phyloP scores from a whole-genome alignment of 2,329 filamentous ascomycete genomes.

The Fusarium penzigii region DNA sequence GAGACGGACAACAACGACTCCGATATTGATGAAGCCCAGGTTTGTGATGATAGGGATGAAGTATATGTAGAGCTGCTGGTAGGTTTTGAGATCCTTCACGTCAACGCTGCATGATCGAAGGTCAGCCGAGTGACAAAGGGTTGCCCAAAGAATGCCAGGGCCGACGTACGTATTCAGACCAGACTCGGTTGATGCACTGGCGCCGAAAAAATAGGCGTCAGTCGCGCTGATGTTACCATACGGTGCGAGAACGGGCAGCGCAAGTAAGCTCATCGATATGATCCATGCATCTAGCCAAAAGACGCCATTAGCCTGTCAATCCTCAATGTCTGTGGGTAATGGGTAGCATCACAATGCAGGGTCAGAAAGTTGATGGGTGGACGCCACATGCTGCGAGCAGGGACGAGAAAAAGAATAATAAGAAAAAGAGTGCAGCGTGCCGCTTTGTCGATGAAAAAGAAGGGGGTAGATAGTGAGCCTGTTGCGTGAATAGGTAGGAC shows the following conservation, averaged over 20 bases:
- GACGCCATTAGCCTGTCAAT: constrained; percentile 1
- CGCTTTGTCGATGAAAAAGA: too few species aligned
- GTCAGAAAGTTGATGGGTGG: background rate
- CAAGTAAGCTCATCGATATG: too few species aligned
- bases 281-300: too few species aligned
- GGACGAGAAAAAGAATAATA: too few species aligned
- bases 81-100: constrained; percentile 47
- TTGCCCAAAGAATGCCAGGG: too few species aligned
- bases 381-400: background rate
- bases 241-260: constrained; percentile 27
- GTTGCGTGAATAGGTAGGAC: too few species aligned
- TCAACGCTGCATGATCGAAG: constrained; percentile 41
- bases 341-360: constrained; percentile 5
- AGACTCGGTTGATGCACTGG: constrained; percentile 50
- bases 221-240: constrained; percentile 34
- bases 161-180: constrained; percentile 49
- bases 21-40: constrained; percentile 50
- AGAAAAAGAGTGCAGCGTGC: too few species aligned
- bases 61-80: constrained; percentile 55
- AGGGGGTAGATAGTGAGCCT: too few species aligned
- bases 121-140: too few species aligned
- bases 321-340: background rate
- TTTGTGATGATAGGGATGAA: constrained; percentile 52
- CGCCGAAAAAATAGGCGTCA: constrained; percentile 52
- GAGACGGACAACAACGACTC: constrained; percentile 49